Base-by-base conservation (phyloP, 768 basidiomycete genomes). In the Suillus hirtellus region DNA sequence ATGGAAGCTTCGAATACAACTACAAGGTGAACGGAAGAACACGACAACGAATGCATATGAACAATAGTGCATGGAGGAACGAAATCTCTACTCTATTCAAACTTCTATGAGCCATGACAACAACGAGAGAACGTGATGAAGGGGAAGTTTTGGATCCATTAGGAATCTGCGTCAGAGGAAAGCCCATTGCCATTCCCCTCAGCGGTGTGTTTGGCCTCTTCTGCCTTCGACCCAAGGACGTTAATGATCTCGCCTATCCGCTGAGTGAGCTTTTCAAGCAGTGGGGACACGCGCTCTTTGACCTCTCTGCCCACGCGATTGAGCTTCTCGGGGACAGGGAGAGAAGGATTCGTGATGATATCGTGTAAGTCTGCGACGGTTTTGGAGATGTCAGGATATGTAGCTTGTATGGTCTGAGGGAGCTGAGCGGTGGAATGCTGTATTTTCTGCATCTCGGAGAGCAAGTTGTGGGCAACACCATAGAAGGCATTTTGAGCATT, bases 271-370 rank as follows among this genome's bases (percentile, higher is more conserved):
- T 75, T 77, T 42, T 88, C 86, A 15, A 92, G 79, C 59, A 90
- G 71, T 21, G 90, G 90, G 34, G 78, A 77, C 27, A 91, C 84
- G 40, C 83, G 83, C 31, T 83, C 81, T 68, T 79, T 83, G 31
- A 92, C 87, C 60, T 89, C 85, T 60, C 80, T 76, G 27, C 80
- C 73, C 21, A 91, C 77, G 63, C 82, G 84, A 54, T 74, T 67
- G 19, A 86, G 81, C 78, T 90, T 92, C 62, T 90, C 89, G 50
- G 82, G 80, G 3, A 90, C 64, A 0, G 89, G 80, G 19, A 87
- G 69, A 60, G 89, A 82, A 62, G 85, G 82, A 42, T 76, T 73
- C 19, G 78, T 79, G 56, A 89, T 69, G 65, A 89, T 87, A 34
- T 70, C 64, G 31, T 80, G 79, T 38, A 92, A 75, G 46, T 91